phyloP scores from a whole-genome alignment of 257 asterid genomes.

The Solanum tarapatanum region DNA sequence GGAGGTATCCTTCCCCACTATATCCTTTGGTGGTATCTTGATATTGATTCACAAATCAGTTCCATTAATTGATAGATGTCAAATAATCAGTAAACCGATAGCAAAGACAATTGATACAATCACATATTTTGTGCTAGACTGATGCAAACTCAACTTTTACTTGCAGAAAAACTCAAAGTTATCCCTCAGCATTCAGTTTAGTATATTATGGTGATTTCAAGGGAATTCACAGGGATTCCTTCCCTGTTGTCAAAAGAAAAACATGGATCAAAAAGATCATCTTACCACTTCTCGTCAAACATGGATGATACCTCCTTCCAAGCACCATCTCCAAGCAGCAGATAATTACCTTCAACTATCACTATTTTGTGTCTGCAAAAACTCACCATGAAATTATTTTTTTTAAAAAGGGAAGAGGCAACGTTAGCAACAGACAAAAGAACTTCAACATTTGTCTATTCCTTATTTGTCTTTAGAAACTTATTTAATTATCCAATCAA shows the following conservation, averaged over 20 bases:
- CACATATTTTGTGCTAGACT: background rate
- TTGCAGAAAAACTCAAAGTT: background rate
- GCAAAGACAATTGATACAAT: background rate
- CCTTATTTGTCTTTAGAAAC: background rate
- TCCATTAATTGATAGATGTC: background rate
- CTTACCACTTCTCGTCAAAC: constrained; percentile 91
- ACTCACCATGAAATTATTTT: background rate
- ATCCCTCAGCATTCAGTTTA: background rate
- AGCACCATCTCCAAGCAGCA: constrained; percentile 58
- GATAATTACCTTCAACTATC: constrained; percentile 88
- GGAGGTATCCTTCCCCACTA: background rate
- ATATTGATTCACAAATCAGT: background rate
- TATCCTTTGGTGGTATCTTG: background rate
- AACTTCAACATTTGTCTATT: background rate
- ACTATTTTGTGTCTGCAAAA: constrained; percentile 77
- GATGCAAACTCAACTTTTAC: background rate
- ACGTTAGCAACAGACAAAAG: background rate
- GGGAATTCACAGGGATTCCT: background rate
- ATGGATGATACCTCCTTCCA: constrained; percentile 72
- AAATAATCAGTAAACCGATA: background rate
- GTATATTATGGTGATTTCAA: background rate
- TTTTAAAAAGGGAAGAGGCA: background rate
- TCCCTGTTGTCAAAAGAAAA: background rate
- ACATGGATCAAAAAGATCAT: background rate
- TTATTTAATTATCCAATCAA: background rate